Evolutionary conservation across 164 flowering plant species (phyloP).

Genomic region (Saururus chinensis): DNA sequence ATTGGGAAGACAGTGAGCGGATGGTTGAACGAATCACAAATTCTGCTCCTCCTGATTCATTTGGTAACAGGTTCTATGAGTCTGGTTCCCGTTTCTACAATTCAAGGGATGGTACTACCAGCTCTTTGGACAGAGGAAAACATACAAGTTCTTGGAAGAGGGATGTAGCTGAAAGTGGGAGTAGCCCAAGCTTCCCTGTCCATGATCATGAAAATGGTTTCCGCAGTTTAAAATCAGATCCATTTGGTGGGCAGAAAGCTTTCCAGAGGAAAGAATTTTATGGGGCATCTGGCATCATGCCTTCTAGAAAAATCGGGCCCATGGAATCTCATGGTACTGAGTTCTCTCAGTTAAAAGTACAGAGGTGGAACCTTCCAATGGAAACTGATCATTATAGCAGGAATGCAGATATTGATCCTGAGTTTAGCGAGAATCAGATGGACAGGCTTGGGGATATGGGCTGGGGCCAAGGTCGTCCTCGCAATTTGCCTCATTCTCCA

Average conservation of each 20-base stretch:
- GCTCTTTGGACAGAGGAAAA: conserved; percentile 43
- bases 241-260: conserved; percentile 36
- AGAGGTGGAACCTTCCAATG: conserved; percentile 50
- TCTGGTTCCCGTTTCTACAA: conserved; percentile 33
- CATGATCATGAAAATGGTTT: conserved; percentile 49
- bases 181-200: conserved; percentile 20
- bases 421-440: conserved; percentile 36
- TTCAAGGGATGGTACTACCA: conserved; percentile 37
- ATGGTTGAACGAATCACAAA: conserved; percentile 77
- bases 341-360: conserved; percentile 38
- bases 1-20: conserved; percentile 91
- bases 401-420: conserved; percentile 40
- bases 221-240: conserved; percentile 39
- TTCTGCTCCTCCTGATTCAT: conserved; percentile 69
- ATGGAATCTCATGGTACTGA: conserved; percentile 33
- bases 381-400: conserved; percentile 44
- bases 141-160: conserved; percentile 53
- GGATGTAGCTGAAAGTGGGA: conserved; percentile 56
- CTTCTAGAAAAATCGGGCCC: conserved; percentile 41
- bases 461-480: conserved; percentile 54
- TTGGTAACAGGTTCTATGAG: conserved; percentile 45
- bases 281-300: conserved; percentile 38
- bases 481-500: conserved; percentile 27
- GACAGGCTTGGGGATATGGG: conserved; percentile 55
- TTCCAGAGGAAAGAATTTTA: conserved; percentile 41